Base-by-base conservation (phyloP, 164 flowering plant genomes). In the Euptelea pleiosperma region DNA sequence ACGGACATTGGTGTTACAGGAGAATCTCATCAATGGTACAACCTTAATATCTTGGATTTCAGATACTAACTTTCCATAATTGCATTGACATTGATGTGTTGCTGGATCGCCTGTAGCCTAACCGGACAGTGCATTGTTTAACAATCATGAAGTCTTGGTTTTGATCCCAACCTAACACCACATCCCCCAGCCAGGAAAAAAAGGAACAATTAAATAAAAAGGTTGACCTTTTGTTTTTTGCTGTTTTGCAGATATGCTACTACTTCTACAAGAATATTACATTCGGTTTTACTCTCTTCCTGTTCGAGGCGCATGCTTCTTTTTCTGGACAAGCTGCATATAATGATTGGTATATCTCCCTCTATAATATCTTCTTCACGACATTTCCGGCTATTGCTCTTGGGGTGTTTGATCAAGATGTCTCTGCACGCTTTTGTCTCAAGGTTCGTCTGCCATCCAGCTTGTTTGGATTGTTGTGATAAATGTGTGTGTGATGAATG, bases 1-100 rank as follows among this genome's bases (percentile, higher is more conserved):
- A 93, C 54, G 98, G 98, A 22, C 98, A 93, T 66, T 93, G 99
- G 99, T 93, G 97, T 68, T 93, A 93, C 74, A 76, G 97, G 67
- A 78, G 99, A 64, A 86, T 93, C 57, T 75, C 97, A 30, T 70
- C 86, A 16, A 93, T 93, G 99, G 99, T 93, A 83, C 4, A 14
- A 31, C 14, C 11, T 30, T 60, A 21, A 10, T 24, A 8, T 2
- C 22, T 49, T 6, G 11, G 22, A 6, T 14, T 53, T 43, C n/a
- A n/a, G 0, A 28, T 26, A 21, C 21, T 29, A 46, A 47, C 53
- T 49, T 40, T 40, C 28, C 31, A 12, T 24, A 35, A 60, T n/a
- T 50, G 19, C 35, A 26, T 30, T n/a, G n/a, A n/a, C n/a, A 29
- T 44, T 44, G 8, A 44, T n/a, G 22, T 24, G 9, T 33, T n/a